Evolutionary conservation across 345 rosid species (phyloP).

Genomic region (Dipteronia dyeriana): DNA sequence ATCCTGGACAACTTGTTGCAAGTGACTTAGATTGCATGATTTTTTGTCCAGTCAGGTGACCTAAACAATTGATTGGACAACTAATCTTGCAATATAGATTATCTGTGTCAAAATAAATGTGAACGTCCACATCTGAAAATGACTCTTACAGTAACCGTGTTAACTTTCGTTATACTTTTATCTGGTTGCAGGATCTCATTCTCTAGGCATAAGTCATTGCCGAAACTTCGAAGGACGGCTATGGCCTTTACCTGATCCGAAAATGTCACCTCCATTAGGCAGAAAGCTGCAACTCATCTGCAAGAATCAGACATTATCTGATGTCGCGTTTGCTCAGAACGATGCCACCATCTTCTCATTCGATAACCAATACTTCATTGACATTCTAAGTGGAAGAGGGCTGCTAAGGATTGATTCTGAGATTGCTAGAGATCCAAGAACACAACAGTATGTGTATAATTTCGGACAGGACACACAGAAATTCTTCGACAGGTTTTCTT

Average conservation of each 20-base stretch:
- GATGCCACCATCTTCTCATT: constrained; percentile 14
- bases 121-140: not conserved
- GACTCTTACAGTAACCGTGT: too few relatives aligned
- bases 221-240: not conserved
- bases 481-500: constrained; percentile 6
- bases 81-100: too few relatives aligned
- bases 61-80: too few relatives aligned
- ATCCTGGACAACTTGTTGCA: too few relatives aligned
- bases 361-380: constrained; percentile 12
- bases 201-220: constrained; percentile 14
- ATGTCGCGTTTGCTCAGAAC: not conserved
- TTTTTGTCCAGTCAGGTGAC: too few relatives aligned
- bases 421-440: constrained; percentile 15
- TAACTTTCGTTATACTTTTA: not conserved
- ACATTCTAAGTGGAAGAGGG: constrained; percentile 14
- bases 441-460: not conserved
- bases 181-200: constrained; percentile 7
- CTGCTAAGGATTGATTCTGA: constrained; percentile 13
- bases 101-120: too few relatives aligned
- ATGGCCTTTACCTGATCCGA: not conserved
- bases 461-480: constrained; percentile 1
- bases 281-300: not conserved
- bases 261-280: not conserved
- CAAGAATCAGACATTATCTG: not conserved
- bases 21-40: too few relatives aligned